Evolutionary conservation across 1,284 basidiomycete genomes (phyloP), one percentile per base, ranked within the genome.

Genomic region (Ceratobasidium sp.): DNA sequence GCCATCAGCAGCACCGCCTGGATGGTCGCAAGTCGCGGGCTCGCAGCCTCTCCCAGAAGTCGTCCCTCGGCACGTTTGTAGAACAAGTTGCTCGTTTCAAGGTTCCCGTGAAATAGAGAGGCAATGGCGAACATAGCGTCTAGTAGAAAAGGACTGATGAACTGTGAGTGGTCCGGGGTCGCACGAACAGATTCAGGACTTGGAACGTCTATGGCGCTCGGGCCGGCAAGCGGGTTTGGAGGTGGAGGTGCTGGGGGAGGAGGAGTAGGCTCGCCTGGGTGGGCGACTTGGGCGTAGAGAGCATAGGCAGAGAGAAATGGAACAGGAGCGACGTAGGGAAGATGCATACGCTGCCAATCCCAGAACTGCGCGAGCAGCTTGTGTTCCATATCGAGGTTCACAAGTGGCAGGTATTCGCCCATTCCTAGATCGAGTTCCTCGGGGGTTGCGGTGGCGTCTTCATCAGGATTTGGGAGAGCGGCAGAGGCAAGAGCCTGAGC

Each of bases 281-380:
- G 67, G 7, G 26, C 44, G n/a, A 55, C 43, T 35, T 71, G 55
- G 1, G 67, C 46, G 16, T 59, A 46, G 35, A 71, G 58, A 26
- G 67, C 67, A 58, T 71, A 71, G 1, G 67, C 67, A n/a, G 55
- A 59, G n/a, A 71, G 67, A 32, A 71, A 71, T 49, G 67, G 67
- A 4, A 61, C 57, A 26, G 67, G 67, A 2, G 67, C 67, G 21
- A 71, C 67, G 26, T 59, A 71, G 8, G 67, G 67, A 18, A 71
- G 14, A 41, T 71, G 67, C 67, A 71, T 71, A 5, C 67, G 67
- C 35, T 71, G 67, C 67, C 67, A 71, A 55, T 71, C 67, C 67
- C 67, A 71, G 41, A 71, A 71, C 23, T 71, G 57, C 23, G 67
- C 67, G 8, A 71, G 57, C n/a, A 71, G 30, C 26, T 71, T 52